Conservation (phyloP, 352 stramenopile species). For the Phytophthora sojae region DNA sequence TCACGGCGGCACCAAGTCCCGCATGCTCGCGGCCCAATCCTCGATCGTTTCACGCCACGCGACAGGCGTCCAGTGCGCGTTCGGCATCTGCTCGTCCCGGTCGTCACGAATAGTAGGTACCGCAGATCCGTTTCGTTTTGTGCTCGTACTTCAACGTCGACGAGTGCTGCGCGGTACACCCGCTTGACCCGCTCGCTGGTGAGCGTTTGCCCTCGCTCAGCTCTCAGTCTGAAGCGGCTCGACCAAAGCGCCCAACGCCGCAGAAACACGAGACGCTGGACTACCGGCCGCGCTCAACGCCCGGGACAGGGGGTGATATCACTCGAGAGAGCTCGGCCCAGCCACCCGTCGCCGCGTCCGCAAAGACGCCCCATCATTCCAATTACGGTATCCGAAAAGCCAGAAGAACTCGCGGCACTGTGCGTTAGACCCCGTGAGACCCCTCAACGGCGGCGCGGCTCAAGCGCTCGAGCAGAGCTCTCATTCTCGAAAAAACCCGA, state of each 20-base stretch:
- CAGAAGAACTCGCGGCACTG: conserved; percentile 3
- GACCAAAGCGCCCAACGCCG: not conserved
- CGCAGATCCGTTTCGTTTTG: not conserved
- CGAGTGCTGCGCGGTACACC: not conserved
- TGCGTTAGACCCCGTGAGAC: conserved; percentile 4
- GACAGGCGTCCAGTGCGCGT: not conserved
- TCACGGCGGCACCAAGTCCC: too few relatives aligned
- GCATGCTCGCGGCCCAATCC: not conserved
- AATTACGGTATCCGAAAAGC: conserved; percentile 1
- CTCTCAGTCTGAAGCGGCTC: not conserved
- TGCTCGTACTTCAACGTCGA: conserved; percentile 4
- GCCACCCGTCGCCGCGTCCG: not conserved
- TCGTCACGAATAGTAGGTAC: conserved; percentile 17
- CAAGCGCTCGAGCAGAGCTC: not conserved
- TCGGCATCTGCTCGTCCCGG: conserved; percentile 6
- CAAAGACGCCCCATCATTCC: not conserved
- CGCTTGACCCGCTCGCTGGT: too few relatives aligned
- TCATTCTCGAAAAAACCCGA: conserved; percentile 16
- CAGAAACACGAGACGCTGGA: conserved; percentile 23
- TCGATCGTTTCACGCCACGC: not conserved
- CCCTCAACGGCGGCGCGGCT: not conserved
- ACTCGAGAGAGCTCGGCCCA: not conserved
- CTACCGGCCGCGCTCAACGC: not conserved
- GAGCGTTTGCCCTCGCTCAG: not conserved
- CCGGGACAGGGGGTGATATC: not conserved